These are phyloP conservation scores for Talaromyces sp. DNA, from an alignment of 2,329 filamentous ascomycete genomes.

Conservation along the genomic window DNA sequence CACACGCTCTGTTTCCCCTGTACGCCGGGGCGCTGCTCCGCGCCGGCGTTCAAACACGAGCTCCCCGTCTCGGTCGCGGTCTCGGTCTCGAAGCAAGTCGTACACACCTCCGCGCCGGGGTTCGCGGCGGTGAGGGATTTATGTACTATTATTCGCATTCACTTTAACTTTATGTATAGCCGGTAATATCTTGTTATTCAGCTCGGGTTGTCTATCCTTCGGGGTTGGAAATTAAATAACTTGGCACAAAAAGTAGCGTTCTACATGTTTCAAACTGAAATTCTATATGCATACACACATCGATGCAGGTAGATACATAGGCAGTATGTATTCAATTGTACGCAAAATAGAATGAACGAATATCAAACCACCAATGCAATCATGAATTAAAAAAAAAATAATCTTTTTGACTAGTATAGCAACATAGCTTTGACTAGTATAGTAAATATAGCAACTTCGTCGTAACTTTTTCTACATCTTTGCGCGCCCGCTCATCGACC, in stretches of 20 bases:
- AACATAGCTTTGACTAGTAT: too few species aligned
- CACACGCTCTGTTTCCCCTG: slow-evolving; percentile 12
- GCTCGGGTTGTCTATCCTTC: background rate
- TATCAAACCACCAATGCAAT: background rate
- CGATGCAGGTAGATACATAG: background rate
- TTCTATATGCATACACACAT: background rate
- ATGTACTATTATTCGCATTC: background rate
- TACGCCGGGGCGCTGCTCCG: slow-evolving; percentile 4
- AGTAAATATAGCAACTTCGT: too few species aligned
- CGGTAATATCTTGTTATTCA: background rate
- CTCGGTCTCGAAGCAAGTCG: slow-evolving; percentile 17
- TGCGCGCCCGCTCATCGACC: slow-evolving; percentile 15
- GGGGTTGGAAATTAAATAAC: too few species aligned
- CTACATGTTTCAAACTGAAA: background rate
- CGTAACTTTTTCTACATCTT: background rate
- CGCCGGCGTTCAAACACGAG: slow-evolving; percentile 24
- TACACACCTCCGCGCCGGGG: slow-evolving; percentile 6
- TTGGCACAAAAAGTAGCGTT: background rate
- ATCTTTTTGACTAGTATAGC: background rate
- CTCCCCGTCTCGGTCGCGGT: slow-evolving; percentile 26
- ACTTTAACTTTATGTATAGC: background rate
- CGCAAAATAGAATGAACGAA: background rate
- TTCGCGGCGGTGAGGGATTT: background rate
- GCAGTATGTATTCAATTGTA: background rate
- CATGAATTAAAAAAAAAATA: background rate